Percentiles rank a stretch among this genome's conserved stretches.
Evolutionary conservation across 352 stramenopile genomes (phyloP).

Genomic region (Phytophthora parvispora): DNA sequence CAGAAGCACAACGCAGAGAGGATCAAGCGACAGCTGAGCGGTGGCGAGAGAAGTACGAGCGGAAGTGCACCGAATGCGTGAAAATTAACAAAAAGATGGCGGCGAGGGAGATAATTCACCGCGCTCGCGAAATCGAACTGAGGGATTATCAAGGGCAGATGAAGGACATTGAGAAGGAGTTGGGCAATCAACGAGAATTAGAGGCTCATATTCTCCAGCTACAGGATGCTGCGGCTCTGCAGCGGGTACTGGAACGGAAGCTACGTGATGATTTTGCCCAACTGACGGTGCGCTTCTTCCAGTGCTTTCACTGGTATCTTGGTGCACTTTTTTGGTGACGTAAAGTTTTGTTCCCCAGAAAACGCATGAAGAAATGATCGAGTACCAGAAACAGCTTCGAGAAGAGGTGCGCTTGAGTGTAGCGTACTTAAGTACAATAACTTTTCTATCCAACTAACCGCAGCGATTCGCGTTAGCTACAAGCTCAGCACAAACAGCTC

Average conservation of each 20-base stretch:
- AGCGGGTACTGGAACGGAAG: constrained; percentile 38
- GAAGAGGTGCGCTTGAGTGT: constrained; percentile 42
- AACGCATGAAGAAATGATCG: constrained; percentile 55
- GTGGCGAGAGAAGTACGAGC: constrained; percentile 65
- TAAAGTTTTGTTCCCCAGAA: constrained; percentile 23
- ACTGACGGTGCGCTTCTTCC: constrained; percentile 37
- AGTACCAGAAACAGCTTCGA: constrained; percentile 50
- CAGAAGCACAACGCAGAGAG: constrained; percentile 51
- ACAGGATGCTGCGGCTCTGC: constrained; percentile 35
- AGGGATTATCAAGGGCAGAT: constrained; percentile 54
- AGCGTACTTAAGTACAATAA: background rate
- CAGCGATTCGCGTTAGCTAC: constrained; percentile 29
- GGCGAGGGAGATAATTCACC: constrained; percentile 61
- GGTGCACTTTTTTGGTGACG: background rate
- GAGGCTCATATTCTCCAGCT: constrained; percentile 56
- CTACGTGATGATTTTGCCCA: constrained; percentile 43
- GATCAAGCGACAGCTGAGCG: constrained; percentile 53
- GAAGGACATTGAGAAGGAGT: constrained; percentile 44
- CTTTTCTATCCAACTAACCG: background rate
- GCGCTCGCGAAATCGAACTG: constrained; percentile 61
- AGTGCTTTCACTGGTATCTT: background rate
- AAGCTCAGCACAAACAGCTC: constrained; percentile 59
- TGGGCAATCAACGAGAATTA: constrained; percentile 43
- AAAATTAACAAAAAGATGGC: constrained; percentile 69
- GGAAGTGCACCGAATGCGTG: constrained; percentile 49